Conservation (phyloP, 2,329 filamentous ascomycete species). For the Clonostachys solani region DNA sequence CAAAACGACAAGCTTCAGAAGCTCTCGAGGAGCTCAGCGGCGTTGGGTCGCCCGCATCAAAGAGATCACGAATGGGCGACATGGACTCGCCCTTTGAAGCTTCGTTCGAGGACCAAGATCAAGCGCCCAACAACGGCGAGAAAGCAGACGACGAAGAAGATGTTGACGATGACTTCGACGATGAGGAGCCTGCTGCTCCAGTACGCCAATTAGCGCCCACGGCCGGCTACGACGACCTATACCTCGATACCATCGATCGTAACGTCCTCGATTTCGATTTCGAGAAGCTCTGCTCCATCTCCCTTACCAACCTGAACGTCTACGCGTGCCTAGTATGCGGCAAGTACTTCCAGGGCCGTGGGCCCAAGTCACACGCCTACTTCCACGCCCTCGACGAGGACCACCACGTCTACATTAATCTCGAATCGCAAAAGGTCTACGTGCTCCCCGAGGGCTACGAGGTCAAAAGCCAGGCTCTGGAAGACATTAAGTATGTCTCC, state of each 20-base stretch:
- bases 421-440: constrained; percentile 87
- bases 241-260: constrained; percentile 95
- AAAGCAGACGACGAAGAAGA: constrained; percentile 16
- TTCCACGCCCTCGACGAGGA: constrained; percentile 93
- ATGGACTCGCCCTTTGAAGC: constrained; percentile 30
- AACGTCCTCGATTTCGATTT: constrained; percentile 96
- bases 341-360: constrained; percentile 95
- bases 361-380: constrained; percentile 92
- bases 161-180: constrained; percentile 33
- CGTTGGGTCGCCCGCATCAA: constrained; percentile 53
- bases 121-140: constrained; percentile 23
- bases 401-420: constrained; percentile 98
- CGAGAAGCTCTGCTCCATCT: constrained; percentile 95
- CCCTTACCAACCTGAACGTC: constrained; percentile 96
- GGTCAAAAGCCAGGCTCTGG: constrained; percentile 87
- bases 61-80: constrained; percentile 50
- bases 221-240: constrained; percentile 90
- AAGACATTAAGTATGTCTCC: constrained; percentile 97
- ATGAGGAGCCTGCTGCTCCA: constrained; percentile 33
- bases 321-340: constrained; percentile 97
- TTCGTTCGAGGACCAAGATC: constrained; percentile 20
- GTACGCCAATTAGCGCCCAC: constrained; percentile 73
- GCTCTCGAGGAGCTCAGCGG: constrained; percentile 52
- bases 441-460: constrained; percentile 96
- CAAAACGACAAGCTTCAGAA: constrained; percentile 57